A percentile compares a stretch with the other conserved stretches of the same genome.
These are phyloP conservation scores for Starmerella vaccinii DNA, from an alignment of 805 yeast genomes.

Conservation along the genomic window DNA sequence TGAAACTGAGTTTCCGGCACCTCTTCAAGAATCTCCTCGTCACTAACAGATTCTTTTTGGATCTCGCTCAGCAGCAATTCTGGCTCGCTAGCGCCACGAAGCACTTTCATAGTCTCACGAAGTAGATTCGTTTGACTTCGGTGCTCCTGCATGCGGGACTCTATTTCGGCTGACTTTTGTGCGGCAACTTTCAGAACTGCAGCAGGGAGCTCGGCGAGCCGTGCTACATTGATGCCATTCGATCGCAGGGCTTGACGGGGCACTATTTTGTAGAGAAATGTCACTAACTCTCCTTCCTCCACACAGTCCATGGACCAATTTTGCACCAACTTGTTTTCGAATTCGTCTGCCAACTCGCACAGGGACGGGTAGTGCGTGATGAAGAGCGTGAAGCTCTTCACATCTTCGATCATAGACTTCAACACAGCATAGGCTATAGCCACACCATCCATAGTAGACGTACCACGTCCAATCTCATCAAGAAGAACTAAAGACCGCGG, in stretches of 20 bases:
- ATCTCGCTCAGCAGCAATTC: neutral
- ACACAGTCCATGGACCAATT: constrained; percentile 66
- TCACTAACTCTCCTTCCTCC: constrained; percentile 33
- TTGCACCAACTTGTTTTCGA: constrained; percentile 32
- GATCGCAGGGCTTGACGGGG: constrained; percentile 50
- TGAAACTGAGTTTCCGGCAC: neutral
- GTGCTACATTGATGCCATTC: constrained; percentile 80
- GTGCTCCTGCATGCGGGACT: neutral
- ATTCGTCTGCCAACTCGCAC: constrained; percentile 39
- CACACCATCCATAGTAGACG: constrained; percentile 67
- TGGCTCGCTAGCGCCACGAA: neutral
- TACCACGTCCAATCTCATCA: constrained; percentile 73
- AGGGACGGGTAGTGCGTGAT: constrained; percentile 77
- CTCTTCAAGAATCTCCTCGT: neutral
- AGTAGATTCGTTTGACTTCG: neutral
- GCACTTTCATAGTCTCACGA: neutral
- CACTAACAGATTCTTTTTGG: neutral
- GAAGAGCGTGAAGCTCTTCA: constrained; percentile 53
- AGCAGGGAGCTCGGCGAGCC: constrained; percentile 48
- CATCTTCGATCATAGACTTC: constrained; percentile 40
- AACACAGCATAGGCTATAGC: constrained; percentile 70
- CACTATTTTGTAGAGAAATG: constrained; percentile 44
- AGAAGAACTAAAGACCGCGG: constrained; percentile 49
- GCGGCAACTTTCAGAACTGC: constrained; percentile 25
- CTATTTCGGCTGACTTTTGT: constrained; percentile 18